These are phyloP conservation scores for Podaxis sp. DNA, from an alignment of 768 basidiomycete genomes.

Conservation along the genomic window DNA sequence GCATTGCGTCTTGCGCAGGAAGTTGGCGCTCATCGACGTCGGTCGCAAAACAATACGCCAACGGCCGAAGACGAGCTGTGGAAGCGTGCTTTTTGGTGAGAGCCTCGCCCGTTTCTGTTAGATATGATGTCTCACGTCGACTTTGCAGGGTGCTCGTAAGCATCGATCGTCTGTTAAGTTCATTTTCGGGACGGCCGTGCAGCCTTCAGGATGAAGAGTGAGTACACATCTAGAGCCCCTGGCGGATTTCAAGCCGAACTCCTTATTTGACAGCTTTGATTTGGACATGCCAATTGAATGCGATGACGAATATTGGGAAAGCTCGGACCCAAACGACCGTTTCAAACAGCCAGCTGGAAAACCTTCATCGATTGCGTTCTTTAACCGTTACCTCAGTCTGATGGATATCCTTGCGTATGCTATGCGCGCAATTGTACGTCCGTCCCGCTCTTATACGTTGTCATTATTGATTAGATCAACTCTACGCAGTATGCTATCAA, in stretches of 20 bases:
- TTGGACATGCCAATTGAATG: conserved; percentile 60
- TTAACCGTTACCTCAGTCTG: conserved; percentile 51
- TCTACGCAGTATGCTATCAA: conserved; percentile 63
- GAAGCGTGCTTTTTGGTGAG: conserved; percentile 64
- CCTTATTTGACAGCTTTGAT: conserved; percentile 51
- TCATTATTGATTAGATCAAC: not conserved
- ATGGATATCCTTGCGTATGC: conserved; percentile 58
- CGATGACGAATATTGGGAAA: conserved; percentile 72
- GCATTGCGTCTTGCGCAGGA: conserved; percentile 74
- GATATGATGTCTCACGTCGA: not conserved
- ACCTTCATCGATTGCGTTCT: conserved; percentile 52
- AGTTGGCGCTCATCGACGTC: conserved; percentile 59
- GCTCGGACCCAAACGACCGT: conserved; percentile 16
- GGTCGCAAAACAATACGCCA: conserved; percentile 27
- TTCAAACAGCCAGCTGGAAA: conserved; percentile 63
- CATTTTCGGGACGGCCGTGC: conserved; percentile 62
- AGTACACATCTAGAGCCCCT: conserved; percentile 11
- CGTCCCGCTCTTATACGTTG: not conserved
- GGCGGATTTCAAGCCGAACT: not conserved
- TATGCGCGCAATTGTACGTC: conserved; percentile 52
- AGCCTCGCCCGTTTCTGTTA: not conserved
- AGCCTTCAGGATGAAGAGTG: conserved; percentile 77
- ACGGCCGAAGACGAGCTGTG: conserved; percentile 66
- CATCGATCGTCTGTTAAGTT: conserved; percentile 43
- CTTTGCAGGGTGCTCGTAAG: conserved; percentile 41